These are phyloP conservation scores for Hexamita inflata DNA, from an alignment of 208 protist genomes.

Conservation along the genomic window DNA sequence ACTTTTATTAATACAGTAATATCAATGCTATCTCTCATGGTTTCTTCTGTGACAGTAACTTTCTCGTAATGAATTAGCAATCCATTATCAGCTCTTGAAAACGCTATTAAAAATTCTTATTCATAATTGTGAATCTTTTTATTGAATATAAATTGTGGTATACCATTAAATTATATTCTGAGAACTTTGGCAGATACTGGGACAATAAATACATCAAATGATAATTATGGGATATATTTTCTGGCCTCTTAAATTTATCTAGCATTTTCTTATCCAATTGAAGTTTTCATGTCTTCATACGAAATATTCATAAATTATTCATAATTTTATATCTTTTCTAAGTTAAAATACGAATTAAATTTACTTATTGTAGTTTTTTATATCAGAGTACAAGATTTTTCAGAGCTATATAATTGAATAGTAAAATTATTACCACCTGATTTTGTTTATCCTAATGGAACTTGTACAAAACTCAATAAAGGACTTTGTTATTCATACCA, in stretches of 20 bases:
- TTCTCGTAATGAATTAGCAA: constrained; percentile 65
- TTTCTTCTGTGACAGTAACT: constrained; percentile 54
- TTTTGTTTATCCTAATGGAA: background rate
- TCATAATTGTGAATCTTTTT: constrained; percentile 67
- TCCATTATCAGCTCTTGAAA: constrained; percentile 82
- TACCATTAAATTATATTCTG: constrained; percentile 63
- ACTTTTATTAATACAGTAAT: background rate
- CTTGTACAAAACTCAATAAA: background rate
- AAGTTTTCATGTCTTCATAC: background rate
- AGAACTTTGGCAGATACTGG: constrained; percentile 88
- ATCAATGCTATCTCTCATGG: constrained; percentile 53
- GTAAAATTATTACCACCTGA: background rate
- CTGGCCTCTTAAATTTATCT: constrained; percentile 57
- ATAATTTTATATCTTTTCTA: too few species aligned
- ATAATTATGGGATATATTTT: constrained; percentile 67
- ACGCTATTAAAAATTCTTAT: constrained; percentile 68
- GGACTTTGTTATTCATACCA: background rate
- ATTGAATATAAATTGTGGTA: constrained; percentile 73
- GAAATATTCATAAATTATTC: too few species aligned
- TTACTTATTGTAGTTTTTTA: too few species aligned
- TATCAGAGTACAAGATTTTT: too few species aligned
- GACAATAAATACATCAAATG: constrained; percentile 66
- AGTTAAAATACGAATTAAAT: too few species aligned
- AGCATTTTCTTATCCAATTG: background rate
- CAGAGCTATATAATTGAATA: too few species aligned